Evolutionary conservation across 495 filamentous ascomycete genomes (phyloP).

Genomic region (Venustampulla echinocandica): DNA sequence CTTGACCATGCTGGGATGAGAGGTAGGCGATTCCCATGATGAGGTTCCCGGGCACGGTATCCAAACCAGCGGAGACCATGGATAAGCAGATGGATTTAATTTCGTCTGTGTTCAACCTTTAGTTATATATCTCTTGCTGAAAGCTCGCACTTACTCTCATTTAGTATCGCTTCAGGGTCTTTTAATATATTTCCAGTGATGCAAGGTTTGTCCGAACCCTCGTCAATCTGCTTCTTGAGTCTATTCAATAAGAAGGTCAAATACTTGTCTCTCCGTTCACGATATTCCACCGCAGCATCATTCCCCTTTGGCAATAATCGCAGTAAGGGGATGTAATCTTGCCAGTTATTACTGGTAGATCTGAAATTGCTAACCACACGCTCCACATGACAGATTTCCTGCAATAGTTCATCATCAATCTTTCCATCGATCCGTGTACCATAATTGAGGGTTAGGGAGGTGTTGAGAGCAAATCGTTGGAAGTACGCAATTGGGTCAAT

Average conservation of each 20-base stretch:
- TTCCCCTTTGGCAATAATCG: constrained; percentile 48
- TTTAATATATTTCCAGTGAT: constrained; percentile 63
- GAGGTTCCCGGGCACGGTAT: constrained; percentile 58
- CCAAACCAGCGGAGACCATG: constrained; percentile 67
- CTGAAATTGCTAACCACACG: constrained; percentile 55
- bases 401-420: constrained; percentile 44
- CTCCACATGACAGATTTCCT: constrained; percentile 57
- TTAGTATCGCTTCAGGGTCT: constrained; percentile 52
- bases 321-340: constrained; percentile 59
- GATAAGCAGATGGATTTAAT: constrained; percentile 66
- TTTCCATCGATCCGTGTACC: constrained; percentile 53
- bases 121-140: not conserved
- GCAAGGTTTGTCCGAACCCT: constrained; percentile 59
- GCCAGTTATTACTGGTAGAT: constrained; percentile 61
- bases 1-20: constrained; percentile 49
- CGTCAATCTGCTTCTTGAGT: constrained; percentile 49
- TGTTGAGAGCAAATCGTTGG: constrained; percentile 59
- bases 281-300: constrained; percentile 44
- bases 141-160: constrained; percentile 38
- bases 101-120: constrained; percentile 42
- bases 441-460: constrained; percentile 58
- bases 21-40: constrained; percentile 68
- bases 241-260: constrained; percentile 49
- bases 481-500: constrained; percentile 59
- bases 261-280: constrained; percentile 47